These are phyloP conservation scores for Salmacisia buchloeana DNA, from an alignment of 1,284 basidiomycete genomes.

Conservation along the genomic window DNA sequence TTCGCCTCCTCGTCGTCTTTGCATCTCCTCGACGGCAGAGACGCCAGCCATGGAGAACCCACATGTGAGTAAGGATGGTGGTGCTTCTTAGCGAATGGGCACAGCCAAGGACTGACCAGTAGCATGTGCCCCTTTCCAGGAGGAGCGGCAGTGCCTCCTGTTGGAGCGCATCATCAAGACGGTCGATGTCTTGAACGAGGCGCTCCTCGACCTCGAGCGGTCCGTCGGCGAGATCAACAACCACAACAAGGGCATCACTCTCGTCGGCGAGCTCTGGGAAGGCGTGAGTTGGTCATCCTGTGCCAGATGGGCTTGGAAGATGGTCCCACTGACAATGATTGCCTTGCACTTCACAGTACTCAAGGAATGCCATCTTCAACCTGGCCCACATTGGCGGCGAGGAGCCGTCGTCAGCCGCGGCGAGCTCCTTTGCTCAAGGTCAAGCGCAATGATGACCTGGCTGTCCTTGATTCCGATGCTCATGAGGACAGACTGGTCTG, in stretches of 20 bases:
- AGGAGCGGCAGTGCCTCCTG: constrained; percentile 79
- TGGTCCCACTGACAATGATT: background rate
- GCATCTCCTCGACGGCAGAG: background rate
- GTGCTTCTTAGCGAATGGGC: background rate
- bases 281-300: constrained; percentile 24
- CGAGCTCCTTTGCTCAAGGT: background rate
- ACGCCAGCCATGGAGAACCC: constrained; percentile 7
- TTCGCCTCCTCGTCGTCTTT: background rate
- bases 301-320: background rate
- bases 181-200: constrained; percentile 59
- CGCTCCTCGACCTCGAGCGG: constrained; percentile 66
- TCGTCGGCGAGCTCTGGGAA: constrained; percentile 45
- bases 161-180: constrained; percentile 86
- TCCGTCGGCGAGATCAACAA: constrained; percentile 58
- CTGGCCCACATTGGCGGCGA: constrained; percentile 35
- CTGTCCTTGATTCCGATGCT: too few relatives aligned
- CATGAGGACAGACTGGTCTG: too few relatives aligned
- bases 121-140: constrained; percentile 57
- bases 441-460: too few relatives aligned
- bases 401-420: background rate
- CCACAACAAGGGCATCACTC: constrained; percentile 42
- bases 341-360: constrained; percentile 27
- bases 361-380: constrained; percentile 46
- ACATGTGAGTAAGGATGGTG: background rate
- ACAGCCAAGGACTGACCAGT: constrained; percentile 45